Evolutionary conservation across 345 rosid species (phyloP).

Genomic region (Euphorbia peplus): DNA sequence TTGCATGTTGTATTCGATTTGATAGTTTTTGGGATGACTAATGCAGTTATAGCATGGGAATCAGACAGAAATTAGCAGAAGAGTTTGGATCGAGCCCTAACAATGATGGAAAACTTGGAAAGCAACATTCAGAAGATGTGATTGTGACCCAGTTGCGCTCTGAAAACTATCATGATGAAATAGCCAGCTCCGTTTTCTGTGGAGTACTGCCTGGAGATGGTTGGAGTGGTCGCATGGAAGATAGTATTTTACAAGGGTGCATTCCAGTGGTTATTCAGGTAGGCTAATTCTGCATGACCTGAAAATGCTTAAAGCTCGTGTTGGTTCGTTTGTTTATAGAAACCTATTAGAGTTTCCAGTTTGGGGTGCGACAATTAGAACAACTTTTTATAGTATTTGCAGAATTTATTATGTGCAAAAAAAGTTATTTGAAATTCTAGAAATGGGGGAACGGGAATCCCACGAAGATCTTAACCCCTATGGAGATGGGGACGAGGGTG

Average conservation of each 20-base stretch:
- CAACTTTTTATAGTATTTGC: too few species aligned
- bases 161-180: conserved; percentile 56
- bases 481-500: too few species aligned
- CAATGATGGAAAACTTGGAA: conserved; percentile 91
- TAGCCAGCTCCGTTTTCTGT: conserved; percentile 82
- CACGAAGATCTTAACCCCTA: too few species aligned
- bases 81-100: conserved; percentile 94
- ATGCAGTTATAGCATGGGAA: conserved; percentile 95
- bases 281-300: conserved; percentile 12
- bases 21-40: neutral
- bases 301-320: neutral
- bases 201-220: conserved; percentile 99
- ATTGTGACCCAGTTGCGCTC: conserved; percentile 66
- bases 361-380: neutral
- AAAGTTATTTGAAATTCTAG: too few species aligned
- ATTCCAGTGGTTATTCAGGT: conserved; percentile 97
- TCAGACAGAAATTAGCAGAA: conserved; percentile 80
- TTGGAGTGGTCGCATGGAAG: conserved; percentile 99
- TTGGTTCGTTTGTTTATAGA: neutral
- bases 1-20: conserved; percentile 3
- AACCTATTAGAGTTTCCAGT: neutral
- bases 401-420: too few species aligned
- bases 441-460: too few species aligned
- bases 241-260: conserved; percentile 92
- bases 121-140: conserved; percentile 74